Base-by-base conservation (phyloP, 352 stramenopile species). In the Phytophthora hibernalis region DNA sequence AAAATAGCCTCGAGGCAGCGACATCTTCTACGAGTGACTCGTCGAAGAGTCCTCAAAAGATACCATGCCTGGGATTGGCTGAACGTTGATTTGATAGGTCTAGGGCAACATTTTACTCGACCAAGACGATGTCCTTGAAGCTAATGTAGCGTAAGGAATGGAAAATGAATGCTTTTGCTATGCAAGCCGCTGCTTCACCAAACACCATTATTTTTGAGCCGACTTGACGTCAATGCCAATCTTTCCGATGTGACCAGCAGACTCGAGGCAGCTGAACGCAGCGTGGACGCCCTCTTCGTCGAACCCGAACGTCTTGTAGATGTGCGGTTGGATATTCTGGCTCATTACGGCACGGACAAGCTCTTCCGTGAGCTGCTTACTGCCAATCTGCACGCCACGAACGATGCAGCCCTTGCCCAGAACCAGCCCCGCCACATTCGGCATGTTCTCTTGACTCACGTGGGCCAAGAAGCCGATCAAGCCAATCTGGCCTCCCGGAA, bases 301-400 rank as follows among this genome's bases (percentile, higher is more conserved):
- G 20, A 79, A 79, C 6, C 54, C 48, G 15, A 76, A 76, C 28
- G 40, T 66, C 52, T 75, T 72, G 50, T 76, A 18, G 18, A 72
- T 58, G 20, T 65, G 55, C 12, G 68, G 63, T 33, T 69, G 38
- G 18, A 80, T 52, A 20, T 66, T 65, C 45, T 74, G 66, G 16
- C 20, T 31, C 16, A 44, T 6, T 10, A 74, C 61, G 21, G 67
- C 71, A 33, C 44, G 54, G 16, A 80, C 50, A 1, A 77, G 31
- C 21, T 80, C 63, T 10, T 37, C 31, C 8, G 48, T 63, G 9
- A 74, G 61, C 42, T 72, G 61, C 0, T 70, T 65, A 24, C 61
- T 71, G 24, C 61, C 66, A 12, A 75, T 53, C 24, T 62, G 37
- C 16, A 76, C 48, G 7, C 53, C 57, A 5, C 72, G 72, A 5